These are phyloP conservation scores for Fusarium verticillioides DNA, from an alignment of 2,329 filamentous ascomycete genomes.

Conservation along the genomic window DNA sequence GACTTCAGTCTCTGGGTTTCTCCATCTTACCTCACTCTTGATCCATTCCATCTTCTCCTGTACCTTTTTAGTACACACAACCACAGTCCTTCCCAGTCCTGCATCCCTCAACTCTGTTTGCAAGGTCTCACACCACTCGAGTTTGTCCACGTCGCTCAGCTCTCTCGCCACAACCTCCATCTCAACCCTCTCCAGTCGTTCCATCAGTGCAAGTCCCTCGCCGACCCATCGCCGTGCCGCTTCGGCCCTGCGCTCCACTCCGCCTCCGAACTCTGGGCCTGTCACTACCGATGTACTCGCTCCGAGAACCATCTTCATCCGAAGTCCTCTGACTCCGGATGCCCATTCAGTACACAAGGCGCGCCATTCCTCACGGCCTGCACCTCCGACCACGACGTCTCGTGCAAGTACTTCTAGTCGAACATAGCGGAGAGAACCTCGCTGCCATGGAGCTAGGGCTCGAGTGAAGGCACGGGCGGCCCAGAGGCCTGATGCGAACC, in stretches of 20 bases:
- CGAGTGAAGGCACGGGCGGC: constrained; percentile 53
- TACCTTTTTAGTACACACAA: constrained; percentile 44
- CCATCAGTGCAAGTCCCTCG: constrained; percentile 48
- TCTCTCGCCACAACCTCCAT: constrained; percentile 52
- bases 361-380: constrained; percentile 49
- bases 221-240: constrained; percentile 35
- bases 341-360: constrained; percentile 52
- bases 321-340: constrained; percentile 51
- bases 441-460: constrained; percentile 55
- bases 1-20: constrained; percentile 9
- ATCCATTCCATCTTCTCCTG: constrained; percentile 44
- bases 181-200: constrained; percentile 51
- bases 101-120: constrained; percentile 43
- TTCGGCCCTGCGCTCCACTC: constrained; percentile 29
- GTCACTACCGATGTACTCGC: constrained; percentile 36
- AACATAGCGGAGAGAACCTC: constrained; percentile 52
- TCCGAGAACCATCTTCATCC: constrained; percentile 53
- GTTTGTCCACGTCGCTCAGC: constrained; percentile 48
- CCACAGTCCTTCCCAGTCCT: constrained; percentile 22
- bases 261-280: constrained; percentile 32
- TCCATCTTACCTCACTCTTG: constrained; percentile 32
- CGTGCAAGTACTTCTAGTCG: constrained; percentile 54
- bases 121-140: constrained; percentile 51
- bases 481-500: constrained; percentile 58
- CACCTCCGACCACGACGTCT: constrained; percentile 49